phyloP scores from a whole-genome alignment of 2,329 filamentous ascomycete species.

The Neofusicoccum laricinum region DNA sequence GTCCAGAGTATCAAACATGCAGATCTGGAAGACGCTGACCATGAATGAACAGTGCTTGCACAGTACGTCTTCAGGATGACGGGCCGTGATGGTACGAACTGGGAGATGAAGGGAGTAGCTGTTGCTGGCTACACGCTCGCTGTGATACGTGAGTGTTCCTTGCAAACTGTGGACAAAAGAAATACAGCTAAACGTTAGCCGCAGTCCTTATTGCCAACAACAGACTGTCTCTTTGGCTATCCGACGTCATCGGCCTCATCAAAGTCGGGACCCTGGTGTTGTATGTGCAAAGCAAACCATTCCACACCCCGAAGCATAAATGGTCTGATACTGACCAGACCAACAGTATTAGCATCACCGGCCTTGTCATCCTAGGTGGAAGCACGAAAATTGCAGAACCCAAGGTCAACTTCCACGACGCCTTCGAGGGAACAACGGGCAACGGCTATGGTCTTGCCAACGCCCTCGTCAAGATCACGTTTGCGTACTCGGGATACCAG shows the following conservation, averaged over 20 bases:
- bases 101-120: constrained; percentile 66
- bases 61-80: constrained; percentile 61
- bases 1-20: not conserved
- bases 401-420: constrained; percentile 26
- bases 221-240: constrained; percentile 54
- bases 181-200: not conserved
- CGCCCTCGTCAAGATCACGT: constrained; percentile 31
- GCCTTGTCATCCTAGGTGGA: constrained; percentile 30
- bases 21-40: not conserved
- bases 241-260: constrained; percentile 56
- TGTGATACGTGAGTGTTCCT: constrained; percentile 44
- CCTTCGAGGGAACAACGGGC: constrained; percentile 26
- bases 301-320: no score
- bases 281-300: not conserved
- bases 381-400: constrained; percentile 27
- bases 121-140: constrained; percentile 62
- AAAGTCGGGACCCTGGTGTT: constrained; percentile 64
- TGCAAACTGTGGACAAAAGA: not conserved
- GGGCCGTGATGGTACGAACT: constrained; percentile 51
- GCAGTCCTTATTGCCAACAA: constrained; percentile 53
- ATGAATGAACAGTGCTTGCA: constrained; percentile 33
- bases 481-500: constrained; percentile 29
- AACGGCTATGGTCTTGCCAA: constrained; percentile 31
- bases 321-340: not conserved
- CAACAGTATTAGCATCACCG: constrained; percentile 26